Evolutionary conservation across 176 grass and related monocot genomes (phyloP).

Genomic region (Zizania latifolia): DNA sequence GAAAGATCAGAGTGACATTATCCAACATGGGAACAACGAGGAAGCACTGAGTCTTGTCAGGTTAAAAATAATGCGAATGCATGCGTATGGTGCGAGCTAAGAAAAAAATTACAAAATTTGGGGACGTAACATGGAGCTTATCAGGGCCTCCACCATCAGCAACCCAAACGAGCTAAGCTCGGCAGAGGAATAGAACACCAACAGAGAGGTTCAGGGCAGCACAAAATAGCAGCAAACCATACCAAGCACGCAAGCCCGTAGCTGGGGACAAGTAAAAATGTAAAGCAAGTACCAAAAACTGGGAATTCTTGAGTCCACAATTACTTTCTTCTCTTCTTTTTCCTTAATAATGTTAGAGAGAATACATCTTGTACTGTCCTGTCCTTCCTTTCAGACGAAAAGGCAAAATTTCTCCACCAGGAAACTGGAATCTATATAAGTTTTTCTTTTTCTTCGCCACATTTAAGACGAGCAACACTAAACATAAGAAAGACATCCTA

Average conservation of each 20-base stretch:
- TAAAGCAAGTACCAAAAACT: neutral
- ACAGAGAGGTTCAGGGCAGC: neutral
- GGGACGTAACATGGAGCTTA: too few relatives aligned
- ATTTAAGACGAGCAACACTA: slow-evolving; percentile 1
- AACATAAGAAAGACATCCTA: neutral
- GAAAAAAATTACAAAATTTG: too few relatives aligned
- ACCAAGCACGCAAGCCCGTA: neutral
- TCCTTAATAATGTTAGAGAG: slow-evolving; percentile 16
- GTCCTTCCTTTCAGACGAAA: slow-evolving; percentile 5
- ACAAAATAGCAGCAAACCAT: neutral
- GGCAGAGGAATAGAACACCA: too few relatives aligned
- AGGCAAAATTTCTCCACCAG: slow-evolving; percentile 9
- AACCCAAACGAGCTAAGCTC: too few relatives aligned
- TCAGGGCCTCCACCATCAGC: too few relatives aligned
- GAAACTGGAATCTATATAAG: slow-evolving; percentile 18
- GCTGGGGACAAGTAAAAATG: neutral
- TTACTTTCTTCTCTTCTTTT: neutral
- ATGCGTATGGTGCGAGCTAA: too few relatives aligned
- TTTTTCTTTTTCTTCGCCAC: too few relatives aligned
- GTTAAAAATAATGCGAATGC: too few relatives aligned
- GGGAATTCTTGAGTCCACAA: neutral
- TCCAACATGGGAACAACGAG: too few relatives aligned
- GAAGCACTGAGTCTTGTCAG: too few relatives aligned
- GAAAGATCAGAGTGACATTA: too few relatives aligned
- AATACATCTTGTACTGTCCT: slow-evolving; percentile 11